These are phyloP conservation scores for Ceratobasidium sp. DNA, from an alignment of 1,284 basidiomycete species.

Conservation along the genomic window DNA sequence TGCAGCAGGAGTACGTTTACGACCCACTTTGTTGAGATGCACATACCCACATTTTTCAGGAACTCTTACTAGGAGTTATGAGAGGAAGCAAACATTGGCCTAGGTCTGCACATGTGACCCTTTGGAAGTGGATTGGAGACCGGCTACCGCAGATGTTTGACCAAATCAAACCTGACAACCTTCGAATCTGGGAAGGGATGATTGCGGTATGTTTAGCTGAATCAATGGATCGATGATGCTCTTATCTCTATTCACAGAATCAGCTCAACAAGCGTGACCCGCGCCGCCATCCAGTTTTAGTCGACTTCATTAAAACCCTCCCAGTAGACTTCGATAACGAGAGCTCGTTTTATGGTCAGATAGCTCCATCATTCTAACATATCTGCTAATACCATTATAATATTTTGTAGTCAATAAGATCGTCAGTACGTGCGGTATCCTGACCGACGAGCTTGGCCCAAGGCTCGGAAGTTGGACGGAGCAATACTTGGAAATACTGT, in stretches of 20 bases:
- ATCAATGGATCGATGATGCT: constrained; percentile 7
- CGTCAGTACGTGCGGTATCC: constrained; percentile 63
- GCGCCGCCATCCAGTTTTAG: constrained; percentile 76
- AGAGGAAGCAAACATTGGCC: constrained; percentile 93
- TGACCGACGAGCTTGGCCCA: constrained; percentile 65
- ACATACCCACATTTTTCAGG: not conserved
- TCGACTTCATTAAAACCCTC: constrained; percentile 81
- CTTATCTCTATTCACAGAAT: constrained; percentile 54
- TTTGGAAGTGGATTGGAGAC: constrained; percentile 86
- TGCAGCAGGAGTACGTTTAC: constrained; percentile 83
- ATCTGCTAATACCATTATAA: constrained; percentile 22
- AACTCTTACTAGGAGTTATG: constrained; percentile 22
- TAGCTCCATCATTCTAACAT: not conserved
- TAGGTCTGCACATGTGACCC: constrained; percentile 58
- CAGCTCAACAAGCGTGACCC: constrained; percentile 83
- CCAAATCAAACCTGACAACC: constrained; percentile 85
- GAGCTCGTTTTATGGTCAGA: constrained; percentile 77
- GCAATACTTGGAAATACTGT: constrained; percentile 73
- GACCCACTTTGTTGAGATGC: constrained; percentile 59
- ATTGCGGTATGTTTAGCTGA: constrained; percentile 58
- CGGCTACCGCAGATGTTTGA: constrained; percentile 75
- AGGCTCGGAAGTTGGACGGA: constrained; percentile 72
- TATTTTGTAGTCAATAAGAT: constrained; percentile 68
- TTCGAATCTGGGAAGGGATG: constrained; percentile 74
- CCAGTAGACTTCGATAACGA: constrained; percentile 82